Evolutionary conservation across 371 early-diverging fungal genomes (phyloP).

Genomic region (Lichtheimia hyalospora): DNA sequence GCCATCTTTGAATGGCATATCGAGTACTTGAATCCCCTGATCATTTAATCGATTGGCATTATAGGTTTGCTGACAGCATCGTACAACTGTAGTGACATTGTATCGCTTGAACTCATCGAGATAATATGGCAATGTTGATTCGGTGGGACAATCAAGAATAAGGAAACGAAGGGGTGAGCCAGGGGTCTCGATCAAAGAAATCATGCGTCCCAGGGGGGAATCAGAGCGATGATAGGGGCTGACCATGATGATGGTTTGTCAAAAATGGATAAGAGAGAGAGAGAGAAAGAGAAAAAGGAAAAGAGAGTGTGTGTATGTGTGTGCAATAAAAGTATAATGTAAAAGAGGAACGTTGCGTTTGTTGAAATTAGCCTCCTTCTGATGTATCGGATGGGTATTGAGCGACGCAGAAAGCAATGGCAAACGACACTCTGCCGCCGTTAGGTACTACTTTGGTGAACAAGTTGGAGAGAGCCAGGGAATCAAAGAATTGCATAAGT

Average conservation of each 20-base stretch:
- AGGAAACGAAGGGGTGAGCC: constrained; percentile 68
- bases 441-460: constrained; percentile 22
- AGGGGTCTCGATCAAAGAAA: constrained; percentile 59
- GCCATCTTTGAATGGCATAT: constrained; percentile 83
- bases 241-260: constrained; percentile 23
- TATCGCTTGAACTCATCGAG: constrained; percentile 70
- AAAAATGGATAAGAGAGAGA: constrained; percentile 8
- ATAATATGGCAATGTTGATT: constrained; percentile 75
- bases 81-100: constrained; percentile 81
- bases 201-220: constrained; percentile 53
- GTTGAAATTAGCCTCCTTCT: constrained; percentile 29
- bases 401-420: constrained; percentile 29
- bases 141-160: constrained; percentile 87
- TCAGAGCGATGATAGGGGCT: constrained; percentile 27
- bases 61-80: constrained; percentile 92
- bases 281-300: background rate
- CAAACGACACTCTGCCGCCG: constrained; percentile 32
- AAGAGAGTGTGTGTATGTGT: too few relatives aligned
- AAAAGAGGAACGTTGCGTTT: constrained; percentile 1
- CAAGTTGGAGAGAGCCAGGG: constrained; percentile 22
- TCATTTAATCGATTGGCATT: constrained; percentile 49
- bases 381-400: constrained; percentile 28
- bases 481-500: constrained; percentile 27
- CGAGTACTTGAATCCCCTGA: constrained; percentile 72
- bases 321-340: background rate